Evolutionary conservation across 306 rosid genomes (phyloP).

Genomic region (Ormosia semicastrata): DNA sequence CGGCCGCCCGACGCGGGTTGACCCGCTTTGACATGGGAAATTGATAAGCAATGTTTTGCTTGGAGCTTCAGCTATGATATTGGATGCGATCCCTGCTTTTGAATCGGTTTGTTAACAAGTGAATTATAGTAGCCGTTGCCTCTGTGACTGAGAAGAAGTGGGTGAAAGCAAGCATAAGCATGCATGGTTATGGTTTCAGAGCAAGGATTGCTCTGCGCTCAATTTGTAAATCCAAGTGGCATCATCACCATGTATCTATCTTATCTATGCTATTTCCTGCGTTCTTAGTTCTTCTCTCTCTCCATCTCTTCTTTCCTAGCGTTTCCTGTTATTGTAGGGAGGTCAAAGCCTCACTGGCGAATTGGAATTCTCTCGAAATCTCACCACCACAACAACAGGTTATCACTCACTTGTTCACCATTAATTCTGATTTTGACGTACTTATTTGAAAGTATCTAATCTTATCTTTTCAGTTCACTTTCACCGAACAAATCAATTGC

Average conservation of each 20-base stretch:
- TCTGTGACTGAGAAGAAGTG: too few relatives aligned
- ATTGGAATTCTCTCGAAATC: neutral
- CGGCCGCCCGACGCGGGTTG: too few relatives aligned
- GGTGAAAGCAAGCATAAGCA: neutral
- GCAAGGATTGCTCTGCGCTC: constrained; percentile 40
- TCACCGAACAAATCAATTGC: neutral
- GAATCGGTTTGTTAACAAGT: too few relatives aligned
- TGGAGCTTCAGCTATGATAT: too few relatives aligned
- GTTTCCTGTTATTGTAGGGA: constrained; percentile 16
- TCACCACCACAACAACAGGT: constrained; percentile 28
- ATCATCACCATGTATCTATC: constrained; percentile 32
- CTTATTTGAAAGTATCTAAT: neutral
- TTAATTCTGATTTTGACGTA: neutral
- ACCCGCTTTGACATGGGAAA: too few relatives aligned
- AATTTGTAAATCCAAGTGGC: constrained; percentile 37
- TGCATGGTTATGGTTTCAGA: constrained; percentile 41
- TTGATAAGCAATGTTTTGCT: too few relatives aligned
- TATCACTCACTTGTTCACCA: neutral
- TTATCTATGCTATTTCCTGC: neutral
- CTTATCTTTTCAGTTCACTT: neutral
- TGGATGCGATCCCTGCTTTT: too few relatives aligned
- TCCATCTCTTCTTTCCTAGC: neutral
- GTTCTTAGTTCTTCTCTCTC: neutral
- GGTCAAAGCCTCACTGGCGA: neutral
- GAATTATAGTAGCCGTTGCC: too few relatives aligned